Percentiles rank a stretch among this genome's conserved stretches.
phyloP scores from a whole-genome alignment of 208 protist species.

The Porcisia deanei region DNA sequence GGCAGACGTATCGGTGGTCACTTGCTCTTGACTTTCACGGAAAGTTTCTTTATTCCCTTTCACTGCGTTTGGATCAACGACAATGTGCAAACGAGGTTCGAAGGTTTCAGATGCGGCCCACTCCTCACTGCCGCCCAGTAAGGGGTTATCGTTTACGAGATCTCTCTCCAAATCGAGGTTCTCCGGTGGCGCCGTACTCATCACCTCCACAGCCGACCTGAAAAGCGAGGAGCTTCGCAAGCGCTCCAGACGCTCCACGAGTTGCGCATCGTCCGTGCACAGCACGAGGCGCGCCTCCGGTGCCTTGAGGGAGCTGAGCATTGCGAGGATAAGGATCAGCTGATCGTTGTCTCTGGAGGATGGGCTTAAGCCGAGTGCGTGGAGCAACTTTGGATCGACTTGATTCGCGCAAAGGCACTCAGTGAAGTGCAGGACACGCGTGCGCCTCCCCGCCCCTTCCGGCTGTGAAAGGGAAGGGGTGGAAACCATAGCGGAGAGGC shows the following conservation, averaged over 20 bases:
- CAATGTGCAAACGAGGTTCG: slow-evolving; percentile 11
- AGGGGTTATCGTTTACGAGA: slow-evolving; percentile 78
- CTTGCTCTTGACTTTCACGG: neutral
- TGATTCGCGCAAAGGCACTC: slow-evolving; percentile 72
- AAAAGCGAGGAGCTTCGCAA: slow-evolving; percentile 34
- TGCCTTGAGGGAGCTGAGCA: slow-evolving; percentile 54
- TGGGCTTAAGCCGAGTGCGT: slow-evolving; percentile 29
- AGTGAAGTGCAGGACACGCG: slow-evolving; percentile 76
- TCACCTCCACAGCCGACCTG: slow-evolving; percentile 38
- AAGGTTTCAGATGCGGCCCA: neutral
- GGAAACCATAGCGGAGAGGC: slow-evolving; percentile 48
- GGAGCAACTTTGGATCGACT: slow-evolving; percentile 11
- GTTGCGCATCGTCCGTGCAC: slow-evolving; percentile 66
- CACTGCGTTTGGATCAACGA: neutral
- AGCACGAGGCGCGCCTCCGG: slow-evolving; percentile 40
- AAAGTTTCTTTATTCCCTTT: neutral
- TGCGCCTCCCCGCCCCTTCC: neutral
- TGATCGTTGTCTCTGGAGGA: slow-evolving; percentile 64
- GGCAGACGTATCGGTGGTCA: neutral
- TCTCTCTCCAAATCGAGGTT: slow-evolving; percentile 39
- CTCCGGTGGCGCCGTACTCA: slow-evolving; percentile 51
- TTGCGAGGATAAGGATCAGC: slow-evolving; percentile 66
- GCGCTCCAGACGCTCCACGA: slow-evolving; percentile 27
- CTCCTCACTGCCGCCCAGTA: neutral
- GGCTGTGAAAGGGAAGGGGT: neutral